Evolutionary conservation across 148 eudicot genomes (phyloP).

Genomic region (Silene conica): DNA sequence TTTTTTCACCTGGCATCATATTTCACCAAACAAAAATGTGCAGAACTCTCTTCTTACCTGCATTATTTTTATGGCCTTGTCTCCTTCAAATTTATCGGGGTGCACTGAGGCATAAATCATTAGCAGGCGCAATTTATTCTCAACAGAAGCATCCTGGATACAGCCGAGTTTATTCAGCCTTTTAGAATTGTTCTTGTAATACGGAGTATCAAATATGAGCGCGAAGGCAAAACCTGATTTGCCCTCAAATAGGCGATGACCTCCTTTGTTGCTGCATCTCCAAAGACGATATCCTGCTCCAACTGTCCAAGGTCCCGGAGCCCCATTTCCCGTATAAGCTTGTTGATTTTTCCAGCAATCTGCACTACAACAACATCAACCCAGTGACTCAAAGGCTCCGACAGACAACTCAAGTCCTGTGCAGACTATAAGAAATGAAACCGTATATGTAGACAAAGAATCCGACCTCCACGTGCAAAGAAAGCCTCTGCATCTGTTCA

Average conservation of each 20-base stretch:
- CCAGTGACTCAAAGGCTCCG: neutral
- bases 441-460: conserved; percentile 3
- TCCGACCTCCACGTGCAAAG: conserved; percentile 86
- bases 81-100: conserved; percentile 98
- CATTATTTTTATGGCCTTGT: conserved; percentile 88
- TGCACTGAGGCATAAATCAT: conserved; percentile 82
- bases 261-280: conserved; percentile 96
- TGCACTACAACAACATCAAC: conserved; percentile 24
- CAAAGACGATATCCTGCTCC: conserved; percentile 98
- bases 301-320: conserved; percentile 94
- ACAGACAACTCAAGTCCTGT: neutral
- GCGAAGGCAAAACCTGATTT: conserved; percentile 43
- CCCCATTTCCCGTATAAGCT: conserved; percentile 61
- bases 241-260: conserved; percentile 66
- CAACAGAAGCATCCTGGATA: conserved; percentile 52
- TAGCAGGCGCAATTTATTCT: conserved; percentile 79
- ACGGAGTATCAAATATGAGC: neutral
- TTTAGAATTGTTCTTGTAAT: too few relatives aligned
- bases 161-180: conserved; percentile 8
- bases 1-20: too few relatives aligned
- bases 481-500: conserved; percentile 86
- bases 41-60: conserved; percentile 64
- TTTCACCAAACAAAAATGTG: too few relatives aligned
- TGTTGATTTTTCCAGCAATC: conserved; percentile 93
- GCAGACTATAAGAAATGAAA: neutral